Base-by-base conservation (phyloP, 495 filamentous ascomycete species). In the Articulospora tetracladia region DNA sequence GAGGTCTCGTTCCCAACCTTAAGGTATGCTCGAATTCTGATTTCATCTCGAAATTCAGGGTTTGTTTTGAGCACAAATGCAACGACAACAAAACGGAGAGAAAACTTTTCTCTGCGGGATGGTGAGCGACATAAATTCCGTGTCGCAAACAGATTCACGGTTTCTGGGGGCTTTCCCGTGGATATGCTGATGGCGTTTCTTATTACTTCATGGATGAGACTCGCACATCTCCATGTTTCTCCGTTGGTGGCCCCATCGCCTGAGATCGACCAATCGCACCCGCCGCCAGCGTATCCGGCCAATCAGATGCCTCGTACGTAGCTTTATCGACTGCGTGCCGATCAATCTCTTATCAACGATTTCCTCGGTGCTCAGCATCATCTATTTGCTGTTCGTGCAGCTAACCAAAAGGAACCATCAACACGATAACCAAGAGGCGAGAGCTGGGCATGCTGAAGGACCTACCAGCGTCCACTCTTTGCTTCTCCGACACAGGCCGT, bases 401-500 rank as follows among this genome's bases (percentile, higher is more conserved):
- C 50, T 32, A 30, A 26, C 25, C 25, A 53, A 53, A 53, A 30
- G 50, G 25, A 27, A 53, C 32, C 50, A 53, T 13, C 24, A 53
- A 23, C 25, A 53, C 22, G 22, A 51, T 25, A 28, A 24, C 22
- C 48, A 28, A 24, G 3, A 44, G 3, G 39, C 39, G 39, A 44
- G 8, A 19, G 3, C 39, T 44, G 39, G 11, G 8, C 4, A 44
- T n/a, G n/a, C n/a, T n/a, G n/a, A n/a, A n/a, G n/a, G n/a, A n/a
- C n/a, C n/a, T n/a, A n/a, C n/a, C n/a, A n/a, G n/a, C n/a, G n/a
- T n/a, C 39, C 39, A 44, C 7, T 44, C 39, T 19, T 15, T 12
- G 39, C 57, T 53, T 59, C 57, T 59, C 57, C 57, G 57, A 50
- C 19, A 13, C 30, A 32, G 22, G 3, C 26, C 17, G 10, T 13